phyloP scores from a whole-genome alignment of 208 protist genomes.

The Trypanosoma lewisi region DNA sequence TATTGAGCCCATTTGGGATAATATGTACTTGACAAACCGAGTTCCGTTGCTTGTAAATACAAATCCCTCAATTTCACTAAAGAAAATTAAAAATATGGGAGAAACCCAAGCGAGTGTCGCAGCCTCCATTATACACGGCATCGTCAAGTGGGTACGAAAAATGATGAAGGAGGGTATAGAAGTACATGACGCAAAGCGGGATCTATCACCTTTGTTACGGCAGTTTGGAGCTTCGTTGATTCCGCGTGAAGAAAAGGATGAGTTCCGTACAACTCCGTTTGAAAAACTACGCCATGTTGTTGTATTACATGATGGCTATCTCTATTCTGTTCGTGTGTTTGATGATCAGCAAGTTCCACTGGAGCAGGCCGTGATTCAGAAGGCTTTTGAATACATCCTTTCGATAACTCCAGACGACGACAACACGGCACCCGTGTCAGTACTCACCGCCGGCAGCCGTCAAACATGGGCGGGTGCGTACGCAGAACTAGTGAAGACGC shows the following conservation, averaged over 20 bases:
- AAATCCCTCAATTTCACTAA: constrained; percentile 67
- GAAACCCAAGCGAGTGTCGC: constrained; percentile 65
- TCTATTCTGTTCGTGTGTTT: constrained; percentile 69
- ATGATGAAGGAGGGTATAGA: constrained; percentile 37
- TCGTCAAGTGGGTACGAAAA: constrained; percentile 52
- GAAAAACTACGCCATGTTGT: constrained; percentile 73
- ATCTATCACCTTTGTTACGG: constrained; percentile 62
- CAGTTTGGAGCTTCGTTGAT: constrained; percentile 81
- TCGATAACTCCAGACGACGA: constrained; percentile 75
- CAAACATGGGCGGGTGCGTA: constrained; percentile 77
- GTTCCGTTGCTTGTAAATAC: constrained; percentile 70
- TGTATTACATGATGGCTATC: constrained; percentile 81
- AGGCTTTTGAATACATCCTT: constrained; percentile 73
- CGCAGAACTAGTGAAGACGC: constrained; percentile 69
- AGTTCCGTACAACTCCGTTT: constrained; percentile 54
- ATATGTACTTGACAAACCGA: constrained; percentile 52
- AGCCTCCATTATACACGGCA: constrained; percentile 58
- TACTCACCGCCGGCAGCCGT: constrained; percentile 80
- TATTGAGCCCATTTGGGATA: constrained; percentile 58
- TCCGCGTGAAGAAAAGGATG: constrained; percentile 58
- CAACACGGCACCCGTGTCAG: constrained; percentile 77
- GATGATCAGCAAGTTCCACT: constrained; percentile 49
- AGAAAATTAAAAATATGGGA: constrained; percentile 38
- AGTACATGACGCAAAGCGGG: constrained; percentile 27
- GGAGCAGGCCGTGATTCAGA: constrained; percentile 49